Evolutionary conservation across 2,329 filamentous ascomycete genomes (phyloP), one percentile per base, ranked within the genome.

Genomic region (Myriosclerotinia curreyana): DNA sequence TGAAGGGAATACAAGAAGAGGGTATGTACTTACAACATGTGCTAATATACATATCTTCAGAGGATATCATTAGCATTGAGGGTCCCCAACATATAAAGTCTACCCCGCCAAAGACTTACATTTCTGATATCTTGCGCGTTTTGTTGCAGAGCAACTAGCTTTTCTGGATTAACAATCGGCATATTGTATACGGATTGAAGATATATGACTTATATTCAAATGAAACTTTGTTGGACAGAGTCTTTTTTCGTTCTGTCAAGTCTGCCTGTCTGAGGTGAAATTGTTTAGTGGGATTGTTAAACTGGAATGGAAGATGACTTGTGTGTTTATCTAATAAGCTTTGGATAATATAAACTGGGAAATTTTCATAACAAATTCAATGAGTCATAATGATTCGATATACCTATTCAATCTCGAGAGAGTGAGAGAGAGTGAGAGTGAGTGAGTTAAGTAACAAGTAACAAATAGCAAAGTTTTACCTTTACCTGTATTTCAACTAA

Each of bases 41-140:
- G 94, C 94, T 70, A 98, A 80, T 72, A 98, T 96, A 77, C 94
- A 97, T 70, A 97, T 96, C 90, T 92, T 72, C 70, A 69, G 17
- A 58, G 12, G 66, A 66, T 48, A 40, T 38, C 44, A 65, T 68
- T 67, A 69, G 68, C 65, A 65, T 52, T 49, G 28, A 11, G 31
- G 31, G 28, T 31, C 34, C 34, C 52, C 36, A 52, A 62, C 56
- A 56, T 46, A 31, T 17, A n/a, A 59, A 63, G 66, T 64, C 53
- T 70, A 59, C 69, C 69, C 69, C 69, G 62, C 68, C 65, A 50
- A 42, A 66, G 69, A 72, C 85, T 76, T 82, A 96, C 92, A 83
- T 99, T 99, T 81, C 95, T 86, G 75, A 99, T 89, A 77, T 93
- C 90, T 69, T 93, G 86, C 71, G 92, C 86, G 75, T 93, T 89